Evolutionary conservation across 768 basidiomycete genomes (phyloP).

Genomic region (Termitomyces sp.): DNA sequence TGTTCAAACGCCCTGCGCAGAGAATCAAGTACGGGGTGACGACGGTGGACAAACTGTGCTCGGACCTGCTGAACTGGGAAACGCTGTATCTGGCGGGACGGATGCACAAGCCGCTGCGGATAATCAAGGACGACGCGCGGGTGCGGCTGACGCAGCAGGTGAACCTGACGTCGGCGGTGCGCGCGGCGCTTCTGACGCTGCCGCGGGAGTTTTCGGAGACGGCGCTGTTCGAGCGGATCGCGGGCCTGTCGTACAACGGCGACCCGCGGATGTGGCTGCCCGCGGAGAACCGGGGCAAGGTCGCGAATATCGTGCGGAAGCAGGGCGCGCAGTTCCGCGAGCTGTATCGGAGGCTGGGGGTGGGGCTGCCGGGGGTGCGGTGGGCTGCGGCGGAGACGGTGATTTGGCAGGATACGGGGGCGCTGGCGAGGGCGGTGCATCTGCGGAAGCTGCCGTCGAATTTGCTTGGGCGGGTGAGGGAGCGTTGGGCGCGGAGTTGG

Average conservation of each 20-base stretch:
- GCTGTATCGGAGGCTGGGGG: conserved; percentile 76
- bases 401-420: conserved; percentile 71
- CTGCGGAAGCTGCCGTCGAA: conserved; percentile 73
- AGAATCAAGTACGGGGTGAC: conserved; percentile 97
- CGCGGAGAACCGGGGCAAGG: conserved; percentile 91
- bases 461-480: conserved; percentile 52
- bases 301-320: conserved; percentile 85
- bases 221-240: conserved; percentile 79
- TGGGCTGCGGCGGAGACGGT: conserved; percentile 47
- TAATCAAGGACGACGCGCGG: conserved; percentile 88
- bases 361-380: conserved; percentile 74
- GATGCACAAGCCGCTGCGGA: conserved; percentile 95
- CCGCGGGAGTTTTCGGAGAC: conserved; percentile 78
- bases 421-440: conserved; percentile 66
- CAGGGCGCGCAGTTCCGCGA: conserved; percentile 82
- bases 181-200: conserved; percentile 83
- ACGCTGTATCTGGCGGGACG: conserved; percentile 91
- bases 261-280: conserved; percentile 94
- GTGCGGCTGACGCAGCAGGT: conserved; percentile 90
- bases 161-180: conserved; percentile 86
- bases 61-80: conserved; percentile 89
- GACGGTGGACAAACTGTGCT: conserved; percentile 82
- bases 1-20: conserved; percentile 30
- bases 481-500: conserved; percentile 35
- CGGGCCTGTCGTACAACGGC: conserved; percentile 80